Percentiles rank a stretch among this genome's conserved stretches.
Evolutionary conservation across 1,139 yeast species (phyloP).

Genomic region (Pichia sp.): DNA sequence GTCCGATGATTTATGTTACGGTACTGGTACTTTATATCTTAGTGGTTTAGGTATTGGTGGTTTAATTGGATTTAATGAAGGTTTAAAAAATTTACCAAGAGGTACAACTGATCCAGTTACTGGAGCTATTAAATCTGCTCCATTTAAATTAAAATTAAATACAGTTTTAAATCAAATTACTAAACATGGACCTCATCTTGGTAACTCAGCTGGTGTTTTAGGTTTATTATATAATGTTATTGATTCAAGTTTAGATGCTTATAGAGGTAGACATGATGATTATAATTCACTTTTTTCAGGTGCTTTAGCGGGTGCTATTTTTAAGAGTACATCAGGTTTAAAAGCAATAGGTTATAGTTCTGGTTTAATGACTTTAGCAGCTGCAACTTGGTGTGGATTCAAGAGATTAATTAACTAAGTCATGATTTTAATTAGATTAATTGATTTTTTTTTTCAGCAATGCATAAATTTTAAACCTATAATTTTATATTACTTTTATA

Average conservation of each 20-base stretch:
- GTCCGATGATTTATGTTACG: conserved; percentile 96
- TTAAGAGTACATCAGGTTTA: conserved; percentile 77
- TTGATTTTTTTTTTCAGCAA: no score
- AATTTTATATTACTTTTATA: background rate
- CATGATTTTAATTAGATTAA: background rate
- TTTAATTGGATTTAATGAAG: conserved; percentile 79
- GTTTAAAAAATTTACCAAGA: conserved; percentile 67
- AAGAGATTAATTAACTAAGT: conserved; percentile 40
- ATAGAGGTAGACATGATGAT: conserved; percentile 86
- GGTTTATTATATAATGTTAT: conserved; percentile 83
- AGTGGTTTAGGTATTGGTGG: conserved; percentile 78
- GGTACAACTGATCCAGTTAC: conserved; percentile 26
- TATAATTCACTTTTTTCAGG: conserved; percentile 82
- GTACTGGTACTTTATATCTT: conserved; percentile 91
- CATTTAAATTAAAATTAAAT: conserved; percentile 75
- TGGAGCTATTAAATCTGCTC: conserved; percentile 39
- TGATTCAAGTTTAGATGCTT: conserved; percentile 69
- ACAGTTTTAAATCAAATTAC: conserved; percentile 89
- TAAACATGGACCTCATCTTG: conserved; percentile 90
- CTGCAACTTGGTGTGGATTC: conserved; percentile 87
- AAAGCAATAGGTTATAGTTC: conserved; percentile 87
- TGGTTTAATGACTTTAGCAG: conserved; percentile 80
- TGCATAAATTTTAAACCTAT: no score
- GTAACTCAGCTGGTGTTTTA: conserved; percentile 91
- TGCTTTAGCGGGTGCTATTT: conserved; percentile 85